Conservation (phyloP, 2,329 filamentous ascomycete species). For the Shiraia bambusicola region DNA sequence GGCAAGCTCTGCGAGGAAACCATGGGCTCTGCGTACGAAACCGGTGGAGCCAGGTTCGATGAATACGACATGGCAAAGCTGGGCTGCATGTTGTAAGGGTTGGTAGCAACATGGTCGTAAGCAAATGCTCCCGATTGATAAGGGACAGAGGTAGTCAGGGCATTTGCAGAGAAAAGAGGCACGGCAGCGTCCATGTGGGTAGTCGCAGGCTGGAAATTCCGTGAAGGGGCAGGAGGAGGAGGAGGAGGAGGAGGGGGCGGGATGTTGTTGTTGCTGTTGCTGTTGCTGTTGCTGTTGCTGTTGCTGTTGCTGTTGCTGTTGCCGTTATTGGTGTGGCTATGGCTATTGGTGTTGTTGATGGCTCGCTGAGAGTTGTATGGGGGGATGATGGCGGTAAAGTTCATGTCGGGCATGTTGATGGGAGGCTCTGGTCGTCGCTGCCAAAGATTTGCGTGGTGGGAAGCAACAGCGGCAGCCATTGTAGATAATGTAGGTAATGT, state of each 20-base stretch:
- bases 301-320: too few species aligned
- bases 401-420: constrained; percentile 35
- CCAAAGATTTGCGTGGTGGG: constrained; percentile 40
- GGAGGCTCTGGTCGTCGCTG: constrained; percentile 34
- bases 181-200: constrained; percentile 40
- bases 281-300: too few species aligned
- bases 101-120: constrained; percentile 36
- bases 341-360: too few species aligned
- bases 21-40: constrained; percentile 27
- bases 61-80: constrained; percentile 32
- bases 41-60: constrained; percentile 25
- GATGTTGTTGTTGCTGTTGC: too few species aligned
- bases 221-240: constrained; percentile 27
- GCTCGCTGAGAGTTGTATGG: constrained; percentile 34
- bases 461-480: constrained; percentile 43
- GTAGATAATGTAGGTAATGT: too few species aligned
- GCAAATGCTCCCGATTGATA: constrained; percentile 42
- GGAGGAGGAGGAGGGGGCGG: too few species aligned
- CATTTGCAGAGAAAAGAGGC: constrained; percentile 36
- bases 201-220: constrained; percentile 33
- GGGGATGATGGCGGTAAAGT: constrained; percentile 32
- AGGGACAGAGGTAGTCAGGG: constrained; percentile 33
- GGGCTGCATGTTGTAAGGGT: constrained; percentile 42
- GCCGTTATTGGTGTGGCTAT: too few species aligned
- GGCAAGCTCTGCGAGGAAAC: constrained; percentile 30